These are phyloP conservation scores for Solanum appendiculatum DNA, from an alignment of 257 asterid genomes.

Conservation along the genomic window DNA sequence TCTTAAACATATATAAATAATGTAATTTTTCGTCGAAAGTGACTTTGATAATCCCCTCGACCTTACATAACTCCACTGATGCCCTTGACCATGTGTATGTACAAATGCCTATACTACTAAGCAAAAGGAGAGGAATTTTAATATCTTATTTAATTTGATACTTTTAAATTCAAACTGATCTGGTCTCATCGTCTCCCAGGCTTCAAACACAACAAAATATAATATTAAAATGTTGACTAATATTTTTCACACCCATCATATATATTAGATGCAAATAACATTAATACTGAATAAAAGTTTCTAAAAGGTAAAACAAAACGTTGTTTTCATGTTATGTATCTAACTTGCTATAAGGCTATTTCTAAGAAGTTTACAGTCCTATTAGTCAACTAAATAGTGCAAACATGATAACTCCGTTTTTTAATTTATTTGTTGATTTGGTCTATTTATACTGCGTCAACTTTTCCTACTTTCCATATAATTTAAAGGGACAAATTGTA, in stretches of 20 bases:
- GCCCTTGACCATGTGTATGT: not conserved
- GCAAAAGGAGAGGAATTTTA: not conserved
- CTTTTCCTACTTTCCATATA: not conserved
- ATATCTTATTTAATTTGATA: not conserved
- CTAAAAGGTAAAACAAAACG: not conserved
- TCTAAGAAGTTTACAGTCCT: not conserved
- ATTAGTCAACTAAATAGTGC: not conserved
- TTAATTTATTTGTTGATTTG: not conserved
- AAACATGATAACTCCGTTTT: not conserved
- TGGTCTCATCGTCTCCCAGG: not conserved
- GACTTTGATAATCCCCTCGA: not conserved
- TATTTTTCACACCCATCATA: too few relatives aligned
- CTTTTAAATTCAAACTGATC: not conserved
- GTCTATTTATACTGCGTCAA: not conserved
- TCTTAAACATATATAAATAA: rapidly evolving
- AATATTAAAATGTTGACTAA: too few relatives aligned
- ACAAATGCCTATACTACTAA: not conserved
- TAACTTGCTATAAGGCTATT: not conserved
- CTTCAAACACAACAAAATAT: not conserved
- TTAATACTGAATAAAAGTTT: not conserved
- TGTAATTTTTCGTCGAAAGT: not conserved
- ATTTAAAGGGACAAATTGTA: not conserved
- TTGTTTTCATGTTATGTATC: not conserved
- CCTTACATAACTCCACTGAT: rapidly evolving
- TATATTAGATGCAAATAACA: too few relatives aligned